Conservation (phyloP, 306 rosid genomes). For the Sesbania bispinosa region DNA sequence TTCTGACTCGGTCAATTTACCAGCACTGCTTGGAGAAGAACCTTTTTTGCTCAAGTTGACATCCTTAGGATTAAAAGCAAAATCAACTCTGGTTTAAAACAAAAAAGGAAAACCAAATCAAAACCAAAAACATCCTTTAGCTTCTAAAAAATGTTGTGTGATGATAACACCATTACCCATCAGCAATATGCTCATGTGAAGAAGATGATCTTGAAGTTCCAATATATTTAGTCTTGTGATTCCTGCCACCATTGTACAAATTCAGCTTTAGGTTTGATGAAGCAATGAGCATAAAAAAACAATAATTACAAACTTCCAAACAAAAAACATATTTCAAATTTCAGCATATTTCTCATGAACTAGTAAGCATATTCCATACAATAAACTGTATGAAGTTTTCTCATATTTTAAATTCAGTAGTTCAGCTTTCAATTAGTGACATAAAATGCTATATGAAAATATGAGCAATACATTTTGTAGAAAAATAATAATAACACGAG, state of each 20-base stretch:
- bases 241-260: slow-evolving; percentile 34
- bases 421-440: neutral
- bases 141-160: neutral
- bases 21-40: slow-evolving; percentile 46
- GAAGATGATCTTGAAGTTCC: slow-evolving; percentile 51
- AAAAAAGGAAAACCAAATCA: slow-evolving; percentile 13
- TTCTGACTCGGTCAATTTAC: slow-evolving; percentile 56
- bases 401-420: neutral
- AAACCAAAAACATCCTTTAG: neutral
- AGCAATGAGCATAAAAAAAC: neutral
- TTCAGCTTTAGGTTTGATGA: slow-evolving; percentile 10
- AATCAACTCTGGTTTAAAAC: slow-evolving; percentile 49
- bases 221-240: slow-evolving; percentile 1
- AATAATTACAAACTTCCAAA: neutral
- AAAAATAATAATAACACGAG: neutral
- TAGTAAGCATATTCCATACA: neutral
- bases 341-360: neutral
- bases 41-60: slow-evolving; percentile 40
- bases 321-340: neutral
- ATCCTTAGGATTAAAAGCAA: slow-evolving; percentile 86
- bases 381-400: neutral
- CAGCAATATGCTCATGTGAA: slow-evolving; percentile 38
- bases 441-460: neutral
- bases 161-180: slow-evolving; percentile 46
- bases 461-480: neutral